Conservation (phyloP, 1,284 basidiomycete genomes). For the Leccinum angustisporum region DNA sequence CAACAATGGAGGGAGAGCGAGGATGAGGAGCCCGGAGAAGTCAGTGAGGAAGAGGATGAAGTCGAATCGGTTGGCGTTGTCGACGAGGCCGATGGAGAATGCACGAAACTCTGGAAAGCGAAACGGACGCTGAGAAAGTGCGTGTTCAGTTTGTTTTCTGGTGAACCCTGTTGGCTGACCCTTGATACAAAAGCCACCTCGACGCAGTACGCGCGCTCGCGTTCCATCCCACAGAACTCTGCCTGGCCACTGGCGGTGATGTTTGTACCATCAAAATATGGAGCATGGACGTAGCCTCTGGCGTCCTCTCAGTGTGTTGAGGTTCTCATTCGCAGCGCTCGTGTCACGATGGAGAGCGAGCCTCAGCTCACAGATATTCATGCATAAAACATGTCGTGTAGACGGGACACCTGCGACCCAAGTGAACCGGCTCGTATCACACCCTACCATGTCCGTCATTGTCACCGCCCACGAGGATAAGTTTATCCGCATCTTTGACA, state of each 20-base stretch:
- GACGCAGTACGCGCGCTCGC: constrained; percentile 89
- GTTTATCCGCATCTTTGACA: too few relatives aligned
- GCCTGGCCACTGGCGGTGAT: constrained; percentile 89
- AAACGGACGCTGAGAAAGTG: constrained; percentile 85
- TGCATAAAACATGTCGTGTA: too few relatives aligned
- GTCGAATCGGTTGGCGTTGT: constrained; percentile 62
- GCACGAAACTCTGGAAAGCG: constrained; percentile 78
- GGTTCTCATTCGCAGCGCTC: constrained; percentile 44
- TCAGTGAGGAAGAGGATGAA: constrained; percentile 52
- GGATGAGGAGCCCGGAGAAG: constrained; percentile 60
- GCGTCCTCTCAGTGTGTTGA: constrained; percentile 67
- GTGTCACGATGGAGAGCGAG: constrained; percentile 77
- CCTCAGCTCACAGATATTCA: constrained; percentile 64
- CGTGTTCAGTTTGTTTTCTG: constrained; percentile 35
- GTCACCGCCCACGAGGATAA: too few relatives aligned
- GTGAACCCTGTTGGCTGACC: constrained; percentile 11
- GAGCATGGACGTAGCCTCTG: constrained; percentile 75
- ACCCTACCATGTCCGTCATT: too few relatives aligned
- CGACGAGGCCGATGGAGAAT: constrained; percentile 64
- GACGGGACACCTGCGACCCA: too few relatives aligned
- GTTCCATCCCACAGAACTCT: constrained; percentile 82
- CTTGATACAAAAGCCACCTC: constrained; percentile 66
- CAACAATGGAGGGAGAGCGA: constrained; percentile 52
- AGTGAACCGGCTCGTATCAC: too few relatives aligned
- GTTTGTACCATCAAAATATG: constrained; percentile 97